Evolutionary conservation across 1,139 yeast genomes (phyloP).

Genomic region (Saccharomyces hybrid): DNA sequence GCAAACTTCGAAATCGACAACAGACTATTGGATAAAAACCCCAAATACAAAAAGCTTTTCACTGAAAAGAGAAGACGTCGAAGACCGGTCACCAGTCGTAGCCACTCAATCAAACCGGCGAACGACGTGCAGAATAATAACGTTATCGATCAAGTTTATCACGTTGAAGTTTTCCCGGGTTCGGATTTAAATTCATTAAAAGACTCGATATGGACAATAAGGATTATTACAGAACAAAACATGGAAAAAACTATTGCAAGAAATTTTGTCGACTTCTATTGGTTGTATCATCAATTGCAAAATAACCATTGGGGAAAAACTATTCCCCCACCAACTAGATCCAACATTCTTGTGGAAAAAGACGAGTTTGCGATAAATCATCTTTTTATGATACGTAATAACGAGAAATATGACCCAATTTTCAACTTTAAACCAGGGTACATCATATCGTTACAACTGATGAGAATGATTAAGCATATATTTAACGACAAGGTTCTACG

Average conservation of each 20-base stretch:
- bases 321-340: slow-evolving; percentile 71
- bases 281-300: slow-evolving; percentile 80
- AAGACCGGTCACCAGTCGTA: background rate
- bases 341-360: slow-evolving; percentile 77
- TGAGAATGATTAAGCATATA: slow-evolving; percentile 68
- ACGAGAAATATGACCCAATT: background rate
- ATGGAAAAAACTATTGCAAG: slow-evolving; percentile 28
- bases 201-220: background rate
- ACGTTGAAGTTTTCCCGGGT: background rate
- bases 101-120: background rate
- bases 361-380: slow-evolving; percentile 32
- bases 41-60: background rate
- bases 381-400: background rate
- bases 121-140: background rate
- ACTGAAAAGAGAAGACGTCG: background rate
- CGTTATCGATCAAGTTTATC: background rate
- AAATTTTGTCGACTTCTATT: slow-evolving; percentile 64
- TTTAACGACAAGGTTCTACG: slow-evolving; percentile 47
- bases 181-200: background rate
- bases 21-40: background rate
- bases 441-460: slow-evolving; percentile 60
- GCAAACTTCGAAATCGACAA: background rate
- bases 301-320: slow-evolving; percentile 77
- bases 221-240: background rate
- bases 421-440: slow-evolving; percentile 42